Evolutionary conservation across 2,329 filamentous ascomycete genomes (phyloP), one percentile per base, ranked within the genome.

Genomic region (Fusarium devonianum): DNA sequence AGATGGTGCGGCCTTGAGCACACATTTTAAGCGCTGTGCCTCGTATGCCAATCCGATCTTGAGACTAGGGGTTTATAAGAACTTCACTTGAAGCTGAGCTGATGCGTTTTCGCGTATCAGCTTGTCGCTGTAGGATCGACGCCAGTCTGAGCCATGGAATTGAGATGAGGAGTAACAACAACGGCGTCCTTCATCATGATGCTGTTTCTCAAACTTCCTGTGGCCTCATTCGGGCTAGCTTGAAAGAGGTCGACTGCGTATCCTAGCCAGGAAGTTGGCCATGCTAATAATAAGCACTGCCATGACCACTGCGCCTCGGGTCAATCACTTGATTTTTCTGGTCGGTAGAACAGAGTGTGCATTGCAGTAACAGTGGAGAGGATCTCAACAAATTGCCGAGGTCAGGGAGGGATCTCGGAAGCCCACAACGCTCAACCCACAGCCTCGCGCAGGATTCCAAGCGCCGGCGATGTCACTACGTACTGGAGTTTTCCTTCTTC

Each of bases 21-120:
- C 39, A 49, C 39, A 25, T 44, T n/a, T 49, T 49, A 49, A 23
- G 46, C 39, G 46, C 46, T 26, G 39, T 43, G 13, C 32, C 21
- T 30, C 21, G 19, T 23, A 16, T 37, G 37, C 25, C 5, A 29
- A 21, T 44, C 21, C 39, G 30, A 32, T 38, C 46, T 49, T 37
- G 42, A 19, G 17, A 25, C 18, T 23, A 37, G 22, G 39, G 26
- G 18, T 18, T 14, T 32, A 35, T 17, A 8, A 25, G n/a, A 19
- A 43, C n/a, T 36, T 25, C 26, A 12, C n/a, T 33, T 25, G 6
- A 13, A 37, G 4, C 16, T n/a, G 12, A 21, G 16, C 14, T 3
- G 10, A 16, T 9, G 11, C 23, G 10, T 5, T 5, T 12, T 44
- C 39, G 32, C 21, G 39, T 32, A 49, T 44, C 25, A 37, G 37